Conservation (phyloP, 129 eudicot species). For the Flaveria robusta region DNA sequence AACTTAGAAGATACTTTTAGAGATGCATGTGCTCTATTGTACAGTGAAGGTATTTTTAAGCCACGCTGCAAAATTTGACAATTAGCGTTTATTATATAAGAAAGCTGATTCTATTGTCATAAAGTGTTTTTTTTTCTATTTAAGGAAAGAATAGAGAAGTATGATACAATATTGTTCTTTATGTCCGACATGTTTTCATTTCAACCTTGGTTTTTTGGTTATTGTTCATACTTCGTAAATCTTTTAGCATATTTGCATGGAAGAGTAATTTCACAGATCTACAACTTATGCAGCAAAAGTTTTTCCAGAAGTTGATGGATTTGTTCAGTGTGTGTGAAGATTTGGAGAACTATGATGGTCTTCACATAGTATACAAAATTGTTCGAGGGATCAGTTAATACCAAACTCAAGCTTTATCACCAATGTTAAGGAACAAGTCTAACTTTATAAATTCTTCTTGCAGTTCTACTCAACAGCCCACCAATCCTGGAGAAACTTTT, state of each 20-base stretch:
- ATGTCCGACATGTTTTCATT: neutral
- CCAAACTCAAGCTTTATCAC: conserved; percentile 14
- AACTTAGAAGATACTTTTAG: neutral
- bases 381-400: conserved; percentile 80
- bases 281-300: conserved; percentile 62
- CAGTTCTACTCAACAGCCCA: conserved; percentile 81
- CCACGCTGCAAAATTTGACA: neutral
- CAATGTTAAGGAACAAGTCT: neutral
- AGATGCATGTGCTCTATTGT: conserved; percentile 5
- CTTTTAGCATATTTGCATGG: conserved; percentile 4
- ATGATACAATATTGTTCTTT: neutral
- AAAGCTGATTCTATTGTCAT: neutral
- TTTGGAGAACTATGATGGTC: conserved; percentile 76
- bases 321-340: conserved; percentile 80
- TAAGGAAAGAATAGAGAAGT: conserved; percentile 3
- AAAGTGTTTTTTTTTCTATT: neutral
- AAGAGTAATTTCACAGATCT: conserved; percentile 12
- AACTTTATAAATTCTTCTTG: conserved; percentile 22
- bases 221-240: conserved; percentile 7
- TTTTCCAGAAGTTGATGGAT: conserved; percentile 84
- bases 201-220: conserved; percentile 6
- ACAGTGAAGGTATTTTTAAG: neutral
- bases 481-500: conserved; percentile 80
- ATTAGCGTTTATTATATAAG: neutral
- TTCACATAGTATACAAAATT: conserved; percentile 75